These are phyloP conservation scores for Chaetoceros muelleri DNA, from an alignment of 108 stramenopile species.

Conservation along the genomic window DNA sequence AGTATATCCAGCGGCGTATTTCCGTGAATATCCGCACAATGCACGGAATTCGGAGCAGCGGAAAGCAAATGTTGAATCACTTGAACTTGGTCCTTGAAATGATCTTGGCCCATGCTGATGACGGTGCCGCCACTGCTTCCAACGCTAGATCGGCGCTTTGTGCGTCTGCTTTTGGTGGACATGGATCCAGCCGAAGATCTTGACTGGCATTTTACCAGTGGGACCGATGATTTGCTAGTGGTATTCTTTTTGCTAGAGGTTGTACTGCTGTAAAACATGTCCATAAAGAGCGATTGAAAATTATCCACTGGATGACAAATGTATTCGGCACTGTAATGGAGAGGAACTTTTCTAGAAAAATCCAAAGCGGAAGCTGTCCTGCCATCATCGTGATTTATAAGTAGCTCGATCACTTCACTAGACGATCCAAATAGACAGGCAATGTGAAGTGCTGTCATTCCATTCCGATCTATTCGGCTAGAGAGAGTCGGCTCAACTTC, in stretches of 20 bases:
- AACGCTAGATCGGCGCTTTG: background rate
- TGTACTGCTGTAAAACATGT: too few relatives aligned
- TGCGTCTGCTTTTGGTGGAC: background rate
- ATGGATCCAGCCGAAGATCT: background rate
- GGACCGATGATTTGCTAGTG: background rate
- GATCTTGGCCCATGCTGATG: background rate
- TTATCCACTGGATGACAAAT: background rate
- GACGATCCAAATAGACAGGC: background rate
- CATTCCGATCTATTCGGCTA: background rate
- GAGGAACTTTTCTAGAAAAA: background rate
- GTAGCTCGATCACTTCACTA: background rate
- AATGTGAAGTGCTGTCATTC: background rate
- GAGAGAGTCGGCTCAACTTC: background rate
- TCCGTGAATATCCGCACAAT: background rate
- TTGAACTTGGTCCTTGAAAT: background rate
- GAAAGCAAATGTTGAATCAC: background rate
- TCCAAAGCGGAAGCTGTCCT: background rate
- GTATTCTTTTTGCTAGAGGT: background rate
- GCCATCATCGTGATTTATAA: background rate
- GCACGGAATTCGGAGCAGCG: background rate
- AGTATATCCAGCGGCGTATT: background rate
- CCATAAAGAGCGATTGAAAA: too few relatives aligned
- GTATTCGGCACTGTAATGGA: background rate
- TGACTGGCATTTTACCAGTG: background rate
- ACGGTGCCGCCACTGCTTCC: background rate